These are phyloP conservation scores for Xylogone sp. DNA, from an alignment of 2,329 filamentous ascomycete genomes.

Conservation along the genomic window DNA sequence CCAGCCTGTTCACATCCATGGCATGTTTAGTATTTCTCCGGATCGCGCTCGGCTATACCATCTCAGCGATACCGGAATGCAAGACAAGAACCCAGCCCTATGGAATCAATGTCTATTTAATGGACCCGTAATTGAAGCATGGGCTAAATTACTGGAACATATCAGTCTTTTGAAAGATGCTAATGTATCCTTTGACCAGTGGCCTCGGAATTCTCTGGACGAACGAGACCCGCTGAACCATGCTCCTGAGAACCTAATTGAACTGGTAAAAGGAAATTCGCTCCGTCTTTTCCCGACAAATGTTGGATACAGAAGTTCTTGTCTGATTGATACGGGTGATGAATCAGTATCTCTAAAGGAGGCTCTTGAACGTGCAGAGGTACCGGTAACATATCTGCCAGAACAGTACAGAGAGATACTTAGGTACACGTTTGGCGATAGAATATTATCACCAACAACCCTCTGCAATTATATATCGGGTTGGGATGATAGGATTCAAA, in stretches of 20 bases:
- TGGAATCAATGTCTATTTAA: slow-evolving; percentile 29
- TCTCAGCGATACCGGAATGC: slow-evolving; percentile 16
- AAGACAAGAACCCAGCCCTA: slow-evolving; percentile 17
- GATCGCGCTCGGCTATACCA: slow-evolving; percentile 27
- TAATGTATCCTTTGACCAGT: slow-evolving; percentile 11
- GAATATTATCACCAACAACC: slow-evolving; percentile 5
- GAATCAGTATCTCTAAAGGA: slow-evolving; percentile 9
- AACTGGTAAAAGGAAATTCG: slow-evolving; percentile 9
- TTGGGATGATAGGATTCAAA: not conserved
- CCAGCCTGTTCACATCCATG: slow-evolving; percentile 32
- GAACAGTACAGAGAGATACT: slow-evolving; percentile 4
- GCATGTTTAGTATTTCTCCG: slow-evolving; percentile 29
- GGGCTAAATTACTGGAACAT: slow-evolving; percentile 18
- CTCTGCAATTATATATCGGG: slow-evolving; percentile 11
- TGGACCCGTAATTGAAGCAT: slow-evolving; percentile 19
- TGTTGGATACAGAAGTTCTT: slow-evolving; percentile 11
- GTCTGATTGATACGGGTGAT: slow-evolving; percentile 9
- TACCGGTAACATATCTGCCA: slow-evolving; percentile 19
- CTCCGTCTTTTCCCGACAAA: slow-evolving; percentile 17
- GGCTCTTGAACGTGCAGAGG: slow-evolving; percentile 17
- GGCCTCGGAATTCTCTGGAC: slow-evolving; percentile 12
- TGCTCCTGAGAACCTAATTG: slow-evolving; percentile 11
- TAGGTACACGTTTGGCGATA: slow-evolving; percentile 9
- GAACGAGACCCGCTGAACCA: slow-evolving; percentile 8
- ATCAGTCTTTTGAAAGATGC: slow-evolving; percentile 7